Base-by-base conservation (phyloP, 441 rosid species). In the Adansonia grandidieri region DNA sequence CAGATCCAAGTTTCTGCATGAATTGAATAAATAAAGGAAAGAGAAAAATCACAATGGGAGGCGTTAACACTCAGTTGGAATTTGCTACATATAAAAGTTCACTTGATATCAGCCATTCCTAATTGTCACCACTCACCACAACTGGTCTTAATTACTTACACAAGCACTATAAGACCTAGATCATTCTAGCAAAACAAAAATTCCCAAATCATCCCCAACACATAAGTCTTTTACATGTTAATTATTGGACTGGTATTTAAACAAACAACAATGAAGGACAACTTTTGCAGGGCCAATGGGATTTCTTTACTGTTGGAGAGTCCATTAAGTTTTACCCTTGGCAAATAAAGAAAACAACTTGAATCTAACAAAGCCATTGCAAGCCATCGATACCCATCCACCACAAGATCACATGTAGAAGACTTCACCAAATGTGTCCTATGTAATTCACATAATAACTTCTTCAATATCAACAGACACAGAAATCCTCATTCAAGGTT, bases 1-100 rank as follows among this genome's bases (percentile, higher is more conserved):
- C 75, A 77, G 93, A 76, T 78, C 95, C 98, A 82, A 87, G 84
- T 88, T 91, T 97, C 99, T 97, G 84, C 86, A 80, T 17, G 60
- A 77, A 77, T 54, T 77, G 28, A 37, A 63, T 63, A 63, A 32
- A 28, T 28, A 56, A 32, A 56, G 56, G 51, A 57, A 73, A 66
- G 37, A 44, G 22, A 20, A 58, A 58, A 11, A 45, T 17, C 62
- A 71, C 10, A 76, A 47, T n/a, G 37, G 68, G 28, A 65, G 28
- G 64, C 5, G 9, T 42, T 73, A 57, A 70, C n/a, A 81, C 58
- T 60, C 3, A 10, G 45, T 68, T 60, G 17, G 70, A 73, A 69
- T 17, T 58, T 68, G 47, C 78, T 42, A 68, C 5, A 74, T 73
- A 65, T 42, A 40, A 65, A 65, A n/a, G 20, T 40, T 65, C 50